phyloP scores from a whole-genome alignment of 139 green algal species.

The Tetratostichococcus sp. region DNA sequence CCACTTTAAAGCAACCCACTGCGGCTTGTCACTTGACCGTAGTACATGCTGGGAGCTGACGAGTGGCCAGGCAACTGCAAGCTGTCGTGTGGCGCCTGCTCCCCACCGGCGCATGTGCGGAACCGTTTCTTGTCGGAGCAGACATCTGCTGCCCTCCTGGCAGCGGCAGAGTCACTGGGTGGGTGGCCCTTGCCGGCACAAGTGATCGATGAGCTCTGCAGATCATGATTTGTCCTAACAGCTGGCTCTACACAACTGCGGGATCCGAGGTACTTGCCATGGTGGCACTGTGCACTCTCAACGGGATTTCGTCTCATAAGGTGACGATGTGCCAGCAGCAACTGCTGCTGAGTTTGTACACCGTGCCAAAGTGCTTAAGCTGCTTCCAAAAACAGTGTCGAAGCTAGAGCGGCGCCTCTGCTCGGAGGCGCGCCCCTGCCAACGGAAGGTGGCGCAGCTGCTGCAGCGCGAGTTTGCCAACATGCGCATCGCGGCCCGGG shows the following conservation, averaged over 20 bases:
- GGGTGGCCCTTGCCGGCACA: too few species aligned
- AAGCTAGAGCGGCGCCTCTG: slow-evolving; percentile 1
- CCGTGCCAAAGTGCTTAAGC: too few species aligned
- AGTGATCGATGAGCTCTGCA: too few species aligned
- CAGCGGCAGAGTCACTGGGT: background rate
- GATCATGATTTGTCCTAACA: too few species aligned
- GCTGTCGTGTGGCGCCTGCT: slow-evolving; percentile 15
- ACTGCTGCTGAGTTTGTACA: too few species aligned
- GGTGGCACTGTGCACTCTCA: background rate
- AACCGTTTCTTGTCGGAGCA: slow-evolving; percentile 1
- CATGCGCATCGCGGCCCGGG: slow-evolving; percentile 1
- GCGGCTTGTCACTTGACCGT: background rate
- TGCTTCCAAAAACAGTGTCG: too few species aligned
- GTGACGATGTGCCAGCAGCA: too few species aligned
- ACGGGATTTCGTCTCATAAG: too few species aligned
- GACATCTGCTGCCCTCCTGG: slow-evolving; percentile 9
- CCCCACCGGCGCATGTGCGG: slow-evolving; percentile 1
- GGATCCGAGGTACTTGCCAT: background rate
- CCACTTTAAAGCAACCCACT: too few species aligned
- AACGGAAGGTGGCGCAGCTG: slow-evolving; percentile 3
- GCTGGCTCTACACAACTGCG: too few species aligned
- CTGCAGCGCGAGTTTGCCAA: background rate
- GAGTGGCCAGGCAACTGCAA: slow-evolving; percentile 22
- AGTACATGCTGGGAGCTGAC: slow-evolving; percentile 20
- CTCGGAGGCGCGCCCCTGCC: background rate